These are phyloP conservation scores for Cantharellus anzutake DNA, from an alignment of 768 basidiomycete genomes.

Conservation along the genomic window DNA sequence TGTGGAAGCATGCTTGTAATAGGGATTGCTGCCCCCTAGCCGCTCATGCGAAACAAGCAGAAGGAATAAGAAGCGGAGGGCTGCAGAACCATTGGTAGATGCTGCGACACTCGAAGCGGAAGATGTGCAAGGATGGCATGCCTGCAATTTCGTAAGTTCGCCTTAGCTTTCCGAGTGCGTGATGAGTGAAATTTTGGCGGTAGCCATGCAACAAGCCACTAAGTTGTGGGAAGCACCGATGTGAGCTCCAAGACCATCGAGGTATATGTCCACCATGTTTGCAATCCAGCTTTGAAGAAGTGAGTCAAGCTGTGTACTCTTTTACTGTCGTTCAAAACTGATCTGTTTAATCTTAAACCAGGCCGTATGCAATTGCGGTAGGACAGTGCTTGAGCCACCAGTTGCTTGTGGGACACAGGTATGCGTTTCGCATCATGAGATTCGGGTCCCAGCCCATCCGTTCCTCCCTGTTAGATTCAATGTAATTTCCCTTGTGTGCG, in stretches of 20 bases:
- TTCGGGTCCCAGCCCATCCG: background rate
- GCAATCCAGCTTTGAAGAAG: constrained; percentile 84
- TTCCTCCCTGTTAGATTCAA: constrained; percentile 23
- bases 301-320: constrained; percentile 15
- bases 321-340: background rate
- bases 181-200: too few species aligned
- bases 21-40: constrained; percentile 83
- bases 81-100: constrained; percentile 10
- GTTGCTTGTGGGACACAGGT: constrained; percentile 59
- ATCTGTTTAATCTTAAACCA: constrained; percentile 13
- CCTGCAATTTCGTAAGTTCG: constrained; percentile 45
- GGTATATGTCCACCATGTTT: constrained; percentile 71
- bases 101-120: constrained; percentile 21
- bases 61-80: constrained; percentile 46
- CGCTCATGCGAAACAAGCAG: constrained; percentile 25
- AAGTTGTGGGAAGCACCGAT: constrained; percentile 21
- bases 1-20: constrained; percentile 79
- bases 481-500: constrained; percentile 69
- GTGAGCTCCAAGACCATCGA: constrained; percentile 63
- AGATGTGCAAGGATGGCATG: constrained; percentile 53
- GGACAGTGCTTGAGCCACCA: constrained; percentile 77
- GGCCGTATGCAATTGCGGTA: constrained; percentile 66
- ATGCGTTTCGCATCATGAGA: background rate
- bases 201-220: constrained; percentile 14
- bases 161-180: too few species aligned